Evolutionary conservation across 805 yeast genomes (phyloP), one percentile per base, ranked within the genome.

Genomic region (Candida koratica): DNA sequence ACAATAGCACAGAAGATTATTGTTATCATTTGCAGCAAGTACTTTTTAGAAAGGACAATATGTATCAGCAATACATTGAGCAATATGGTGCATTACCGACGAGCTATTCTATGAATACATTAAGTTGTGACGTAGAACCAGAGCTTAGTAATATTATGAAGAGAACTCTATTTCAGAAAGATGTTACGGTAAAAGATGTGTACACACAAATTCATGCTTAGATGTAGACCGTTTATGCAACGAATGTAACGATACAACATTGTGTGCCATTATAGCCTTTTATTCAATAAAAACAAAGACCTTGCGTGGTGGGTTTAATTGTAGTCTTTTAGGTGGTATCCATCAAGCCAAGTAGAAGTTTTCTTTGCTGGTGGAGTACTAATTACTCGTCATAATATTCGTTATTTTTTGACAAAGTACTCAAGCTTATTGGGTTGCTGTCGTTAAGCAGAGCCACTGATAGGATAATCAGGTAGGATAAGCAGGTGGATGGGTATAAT

Each of bases 21-120:
- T 27, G 30, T 17, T 13, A 27, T 11, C 20, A 10, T 17, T 27
- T 27, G n/a, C n/a, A 27, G 20, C 20, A 27, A 11, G 30, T 22
- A 26, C 28, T 26, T 26, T 18, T 26, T 13, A 26, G 17, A 14
- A 26, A 26, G 14, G 8, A 26, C 28, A 18, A 26, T 9, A 5
- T 26, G 7, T 11, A 26, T 12, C 28, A 14, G 28, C 28, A 26
- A 26, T 26, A 26, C 28, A 26, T 26, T 5, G 28, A 26, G 28
- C 14, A 26, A 13, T 11, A 26, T 26, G 28, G 28, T 14, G 5
- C 14, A 26, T 14, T 26, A 13, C 28, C 28, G 17, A 26, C 28
- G 6, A 26, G 28, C 17, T 26, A 18, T 13, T 26, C 28, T 14
- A 26, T 26, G 28, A 26, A 26, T 26, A 12, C 28, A 26, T 26